Evolutionary conservation across 2,329 filamentous ascomycete species (phyloP).

Genomic region (Neofusicoccum sp.): DNA sequence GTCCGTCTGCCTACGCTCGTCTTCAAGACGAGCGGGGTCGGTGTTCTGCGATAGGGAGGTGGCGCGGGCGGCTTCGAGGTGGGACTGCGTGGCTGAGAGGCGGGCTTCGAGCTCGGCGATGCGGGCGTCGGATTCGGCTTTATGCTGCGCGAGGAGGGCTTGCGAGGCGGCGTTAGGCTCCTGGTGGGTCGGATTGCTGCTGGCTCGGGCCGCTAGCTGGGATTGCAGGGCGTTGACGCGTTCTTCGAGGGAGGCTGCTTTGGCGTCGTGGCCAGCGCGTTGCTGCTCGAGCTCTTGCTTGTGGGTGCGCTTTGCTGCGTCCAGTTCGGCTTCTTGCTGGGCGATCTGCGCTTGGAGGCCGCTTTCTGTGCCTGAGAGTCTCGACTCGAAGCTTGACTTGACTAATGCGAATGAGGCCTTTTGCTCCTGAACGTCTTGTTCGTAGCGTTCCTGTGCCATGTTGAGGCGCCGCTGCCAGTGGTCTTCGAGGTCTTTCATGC

Average conservation of each 20-base stretch:
- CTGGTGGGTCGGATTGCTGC: no score
- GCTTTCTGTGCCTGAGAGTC: conserved; percentile 7
- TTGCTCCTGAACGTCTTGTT: conserved; percentile 9
- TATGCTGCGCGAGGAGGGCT: neutral
- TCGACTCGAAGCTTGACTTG: conserved; percentile 10
- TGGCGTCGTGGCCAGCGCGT: conserved; percentile 7
- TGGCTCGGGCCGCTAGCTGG: neutral
- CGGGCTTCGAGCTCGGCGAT: conserved; percentile 17
- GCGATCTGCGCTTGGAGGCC: conserved; percentile 5
- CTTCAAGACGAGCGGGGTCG: neutral
- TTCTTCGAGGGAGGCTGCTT: neutral
- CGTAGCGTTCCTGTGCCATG: neutral
- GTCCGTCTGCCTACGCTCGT: neutral
- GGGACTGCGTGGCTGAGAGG: neutral
- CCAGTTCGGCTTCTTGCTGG: conserved; percentile 12
- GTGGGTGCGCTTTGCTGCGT: neutral
- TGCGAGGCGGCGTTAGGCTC: neutral
- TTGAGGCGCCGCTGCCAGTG: conserved; percentile 7
- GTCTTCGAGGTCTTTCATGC: neutral
- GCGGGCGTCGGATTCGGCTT: conserved; percentile 9
- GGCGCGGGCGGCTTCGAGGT: neutral
- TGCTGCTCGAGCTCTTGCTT: conserved; percentile 11
- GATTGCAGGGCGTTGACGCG: neutral
- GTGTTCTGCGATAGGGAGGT: neutral
- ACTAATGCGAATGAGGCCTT: conserved; percentile 10